Conservation (phyloP, 1,139 yeast species). For the Kluyveromyces marxianus region DNA sequence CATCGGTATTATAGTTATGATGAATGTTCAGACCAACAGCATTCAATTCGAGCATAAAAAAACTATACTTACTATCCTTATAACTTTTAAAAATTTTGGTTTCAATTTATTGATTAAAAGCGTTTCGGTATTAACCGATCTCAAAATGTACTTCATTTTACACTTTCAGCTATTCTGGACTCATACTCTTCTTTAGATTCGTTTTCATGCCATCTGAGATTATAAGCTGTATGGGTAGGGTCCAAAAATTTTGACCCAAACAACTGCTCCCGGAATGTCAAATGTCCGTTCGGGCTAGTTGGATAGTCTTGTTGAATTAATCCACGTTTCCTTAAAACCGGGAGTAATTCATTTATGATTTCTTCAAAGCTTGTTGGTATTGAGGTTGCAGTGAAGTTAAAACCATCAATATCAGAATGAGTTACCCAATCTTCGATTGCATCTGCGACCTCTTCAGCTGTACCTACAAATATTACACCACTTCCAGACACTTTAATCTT, state of each 20-base stretch:
- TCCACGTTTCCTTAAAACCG: slow-evolving; percentile 34
- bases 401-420: slow-evolving; percentile 33
- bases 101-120: too few relatives aligned
- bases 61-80: too few relatives aligned
- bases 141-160: too few relatives aligned
- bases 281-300: slow-evolving; percentile 15
- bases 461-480: slow-evolving; percentile 29
- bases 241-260: slow-evolving; percentile 16
- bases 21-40: too few relatives aligned
- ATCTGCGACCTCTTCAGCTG: slow-evolving; percentile 31
- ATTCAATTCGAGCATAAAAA: too few relatives aligned
- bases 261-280: slow-evolving; percentile 24
- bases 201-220: slow-evolving; percentile 36
- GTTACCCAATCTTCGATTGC: slow-evolving; percentile 33
- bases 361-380: slow-evolving; percentile 33
- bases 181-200: slow-evolving; percentile 36
- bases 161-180: not conserved
- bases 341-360: slow-evolving; percentile 31
- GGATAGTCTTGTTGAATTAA: slow-evolving; percentile 33
- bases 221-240: slow-evolving; percentile 34
- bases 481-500: slow-evolving; percentile 30
- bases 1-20: too few relatives aligned
- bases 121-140: too few relatives aligned
- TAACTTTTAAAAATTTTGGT: too few relatives aligned
- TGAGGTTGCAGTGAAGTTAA: slow-evolving; percentile 32